phyloP scores from a whole-genome alignment of 345 rosid species.

The Dipteronia sinensis region DNA sequence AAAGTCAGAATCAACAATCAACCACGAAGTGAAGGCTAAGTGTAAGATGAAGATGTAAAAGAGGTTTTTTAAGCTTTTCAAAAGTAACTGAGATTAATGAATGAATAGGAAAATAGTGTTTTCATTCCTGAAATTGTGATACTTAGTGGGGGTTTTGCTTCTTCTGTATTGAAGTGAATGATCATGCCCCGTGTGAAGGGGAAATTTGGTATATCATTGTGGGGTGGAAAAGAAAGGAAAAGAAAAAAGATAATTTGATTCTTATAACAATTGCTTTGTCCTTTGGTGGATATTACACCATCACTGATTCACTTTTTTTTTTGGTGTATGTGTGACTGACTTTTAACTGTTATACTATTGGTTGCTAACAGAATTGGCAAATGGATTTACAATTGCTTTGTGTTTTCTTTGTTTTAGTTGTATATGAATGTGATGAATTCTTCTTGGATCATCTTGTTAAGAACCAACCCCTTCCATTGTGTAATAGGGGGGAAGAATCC shows the following conservation, averaged over 20 bases:
- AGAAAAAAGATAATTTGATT: slow-evolving; percentile 24
- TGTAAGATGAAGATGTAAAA: slow-evolving; percentile 26
- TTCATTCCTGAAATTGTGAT: slow-evolving; percentile 29
- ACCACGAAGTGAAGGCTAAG: slow-evolving; percentile 27
- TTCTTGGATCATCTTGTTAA: too few species aligned
- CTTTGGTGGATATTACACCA: slow-evolving; percentile 21
- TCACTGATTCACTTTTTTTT: slow-evolving; percentile 24
- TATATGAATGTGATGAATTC: background rate
- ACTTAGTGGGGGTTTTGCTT: slow-evolving; percentile 15
- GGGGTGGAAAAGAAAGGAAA: slow-evolving; percentile 19
- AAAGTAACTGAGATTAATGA: slow-evolving; percentile 23
- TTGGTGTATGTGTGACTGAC: slow-evolving; percentile 20
- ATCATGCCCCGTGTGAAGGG: slow-evolving; percentile 18
- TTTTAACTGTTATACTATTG: background rate
- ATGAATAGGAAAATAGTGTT: slow-evolving; percentile 31
- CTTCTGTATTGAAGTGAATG: slow-evolving; percentile 14
- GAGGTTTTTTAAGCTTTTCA: slow-evolving; percentile 26
- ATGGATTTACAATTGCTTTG: slow-evolving; percentile 3
- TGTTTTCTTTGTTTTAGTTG: background rate
- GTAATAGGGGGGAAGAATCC: too few species aligned
- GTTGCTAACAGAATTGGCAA: slow-evolving; percentile 23
- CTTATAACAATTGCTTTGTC: slow-evolving; percentile 28
- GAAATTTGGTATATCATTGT: slow-evolving; percentile 34
- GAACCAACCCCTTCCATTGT: too few species aligned
- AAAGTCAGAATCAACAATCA: slow-evolving; percentile 50